phyloP scores from a whole-genome alignment of 306 rosid species.

The Astragalus membranaceus region DNA sequence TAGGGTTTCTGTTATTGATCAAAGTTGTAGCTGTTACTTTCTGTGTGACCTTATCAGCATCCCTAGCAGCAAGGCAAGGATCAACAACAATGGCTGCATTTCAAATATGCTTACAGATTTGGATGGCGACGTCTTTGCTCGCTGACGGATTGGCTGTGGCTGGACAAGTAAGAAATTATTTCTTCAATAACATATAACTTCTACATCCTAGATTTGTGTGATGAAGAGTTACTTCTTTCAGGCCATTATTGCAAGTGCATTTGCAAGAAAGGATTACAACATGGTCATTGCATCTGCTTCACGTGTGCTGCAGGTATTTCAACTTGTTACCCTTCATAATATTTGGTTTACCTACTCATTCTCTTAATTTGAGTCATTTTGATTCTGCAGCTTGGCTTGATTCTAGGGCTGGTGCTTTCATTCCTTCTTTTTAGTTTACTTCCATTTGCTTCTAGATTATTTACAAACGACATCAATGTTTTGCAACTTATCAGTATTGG shows the following conservation, averaged over 20 bases:
- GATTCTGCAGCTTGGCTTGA: conserved; percentile 64
- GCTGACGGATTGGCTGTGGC: conserved; percentile 95
- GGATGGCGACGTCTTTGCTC: conserved; percentile 79
- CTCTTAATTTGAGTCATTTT: not conserved
- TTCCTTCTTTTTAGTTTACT: conserved; percentile 43
- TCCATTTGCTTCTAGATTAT: conserved; percentile 61
- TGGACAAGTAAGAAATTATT: conserved; percentile 55
- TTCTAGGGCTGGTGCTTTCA: conserved; percentile 58
- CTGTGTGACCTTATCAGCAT: conserved; percentile 83
- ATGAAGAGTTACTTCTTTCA: conserved; percentile 14
- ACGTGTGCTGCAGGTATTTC: conserved; percentile 63
- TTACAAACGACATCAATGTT: conserved; percentile 55
- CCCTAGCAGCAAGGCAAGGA: conserved; percentile 79
- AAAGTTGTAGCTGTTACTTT: conserved; percentile 77
- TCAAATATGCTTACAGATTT: conserved; percentile 85
- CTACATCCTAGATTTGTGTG: not conserved
- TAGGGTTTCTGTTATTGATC: conserved; percentile 63
- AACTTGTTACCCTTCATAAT: not conserved
- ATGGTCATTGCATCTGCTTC: conserved; percentile 61
- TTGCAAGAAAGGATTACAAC: conserved; percentile 50
- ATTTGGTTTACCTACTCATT: not conserved
- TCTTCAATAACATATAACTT: not conserved
- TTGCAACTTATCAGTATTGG: conserved; percentile 52
- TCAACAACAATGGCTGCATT: conserved; percentile 81
- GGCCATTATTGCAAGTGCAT: conserved; percentile 83